Conservation (phyloP, 1,284 basidiomycete species). For the Apiotrichum montevideense region DNA sequence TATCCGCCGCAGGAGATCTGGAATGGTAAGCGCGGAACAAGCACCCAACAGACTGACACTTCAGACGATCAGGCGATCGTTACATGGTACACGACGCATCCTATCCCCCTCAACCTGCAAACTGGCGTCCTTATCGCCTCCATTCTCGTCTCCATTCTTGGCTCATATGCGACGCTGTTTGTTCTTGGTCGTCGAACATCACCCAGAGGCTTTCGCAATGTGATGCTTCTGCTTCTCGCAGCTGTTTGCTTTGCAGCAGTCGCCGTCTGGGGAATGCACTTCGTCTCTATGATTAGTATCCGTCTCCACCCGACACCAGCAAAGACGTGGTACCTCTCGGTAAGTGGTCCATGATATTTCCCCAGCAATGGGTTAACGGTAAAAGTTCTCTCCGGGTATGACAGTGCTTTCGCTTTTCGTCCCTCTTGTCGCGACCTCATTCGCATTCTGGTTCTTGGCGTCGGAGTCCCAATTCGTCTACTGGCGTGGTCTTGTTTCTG, state of each 20-base stretch:
- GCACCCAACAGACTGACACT: no score
- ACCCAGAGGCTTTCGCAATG: conserved; percentile 46
- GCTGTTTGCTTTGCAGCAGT: conserved; percentile 84
- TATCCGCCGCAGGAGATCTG: no score
- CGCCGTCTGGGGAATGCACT: conserved; percentile 56
- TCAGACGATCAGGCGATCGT: conserved; percentile 32
- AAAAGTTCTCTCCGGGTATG: conserved; percentile 48
- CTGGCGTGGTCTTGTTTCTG: conserved; percentile 49
- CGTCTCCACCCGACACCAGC: conserved; percentile 26
- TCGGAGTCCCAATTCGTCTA: conserved; percentile 44
- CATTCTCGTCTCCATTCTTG: conserved; percentile 50
- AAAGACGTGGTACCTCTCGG: conserved; percentile 44
- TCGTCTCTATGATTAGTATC: conserved; percentile 50
- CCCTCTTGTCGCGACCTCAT: conserved; percentile 47
- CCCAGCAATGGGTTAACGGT: neutral
- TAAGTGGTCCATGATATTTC: conserved; percentile 15
- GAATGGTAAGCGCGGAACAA: no score
- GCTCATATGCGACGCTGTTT: conserved; percentile 50
- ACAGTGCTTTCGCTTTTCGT: conserved; percentile 51
- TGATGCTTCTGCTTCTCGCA: conserved; percentile 50
- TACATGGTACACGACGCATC: conserved; percentile 39
- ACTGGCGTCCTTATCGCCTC: conserved; percentile 50
- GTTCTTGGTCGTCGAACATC: conserved; percentile 49
- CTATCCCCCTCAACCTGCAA: conserved; percentile 46
- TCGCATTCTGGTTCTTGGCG: conserved; percentile 50